Base-by-base conservation (phyloP, 257 asterid species). In the Misopates orontium region DNA sequence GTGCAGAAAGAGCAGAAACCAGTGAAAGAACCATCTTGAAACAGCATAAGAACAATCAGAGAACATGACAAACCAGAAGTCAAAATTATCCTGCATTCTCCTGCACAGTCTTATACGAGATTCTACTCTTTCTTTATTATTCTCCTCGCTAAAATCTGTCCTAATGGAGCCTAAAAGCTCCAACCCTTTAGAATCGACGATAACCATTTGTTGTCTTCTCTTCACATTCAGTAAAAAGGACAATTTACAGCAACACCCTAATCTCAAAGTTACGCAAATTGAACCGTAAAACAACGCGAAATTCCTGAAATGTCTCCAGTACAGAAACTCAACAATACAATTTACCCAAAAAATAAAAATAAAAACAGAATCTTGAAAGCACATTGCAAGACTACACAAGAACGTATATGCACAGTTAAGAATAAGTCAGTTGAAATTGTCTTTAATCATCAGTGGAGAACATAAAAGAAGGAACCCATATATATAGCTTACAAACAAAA, bases 221-320 rank as follows among this genome's bases (percentile, higher is more conserved):
- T 62, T n/a, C 56, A 21, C 32, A 51, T 20, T 11, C 56, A 13
- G 50, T 44, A 9, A 16, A 18, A 44, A 24, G 17, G 11, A 36
- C 42, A 59, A 64, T 23, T 18, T 17, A 45, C 48, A 44, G 11
- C 18, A 13, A 13, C n/a, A 58, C 8, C 11, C 28, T 41, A 65
- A 60, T 52, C 31, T 45, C 66, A 59, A 64, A 52, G 1, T n/a
- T 9, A n/a, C 31, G 67, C n/a, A 28, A 71, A 10, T 41, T 44
- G 56, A 75, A 62, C 18, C 21, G 28, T 49, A 9, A 40, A 36
- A 22, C 5, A 58, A 50, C 23, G 50, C 36, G 4, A 28, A 28
- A 28, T 28, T 28, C n/a, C n/a, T n/a, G n/a, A n/a, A n/a, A n/a
- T 36, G 42, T 3, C 10, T 36, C 42, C 11, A 36, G 42, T 36